These are phyloP conservation scores for Ogataea philodendri DNA, from an alignment of 805 yeast genomes.

Conservation along the genomic window DNA sequence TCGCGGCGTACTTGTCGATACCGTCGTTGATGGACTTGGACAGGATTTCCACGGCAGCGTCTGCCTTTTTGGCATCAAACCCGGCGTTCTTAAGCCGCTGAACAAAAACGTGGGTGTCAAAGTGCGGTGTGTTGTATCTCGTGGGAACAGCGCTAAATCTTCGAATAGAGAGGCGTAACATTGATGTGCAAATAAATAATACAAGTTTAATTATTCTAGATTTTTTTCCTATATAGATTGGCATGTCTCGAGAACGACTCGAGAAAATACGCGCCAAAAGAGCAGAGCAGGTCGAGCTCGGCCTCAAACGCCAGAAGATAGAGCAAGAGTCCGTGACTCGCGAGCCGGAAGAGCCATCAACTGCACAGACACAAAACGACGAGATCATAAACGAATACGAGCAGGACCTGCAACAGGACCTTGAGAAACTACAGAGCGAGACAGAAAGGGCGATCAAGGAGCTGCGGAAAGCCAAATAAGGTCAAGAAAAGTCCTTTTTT, in stretches of 20 bases:
- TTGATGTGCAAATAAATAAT: slow-evolving; percentile 1
- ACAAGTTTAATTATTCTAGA: slow-evolving; percentile 1
- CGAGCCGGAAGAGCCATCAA: not conserved
- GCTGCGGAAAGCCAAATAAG: slow-evolving; percentile 3
- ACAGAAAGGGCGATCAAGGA: slow-evolving; percentile 43
- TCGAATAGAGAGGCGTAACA: slow-evolving; percentile 2
- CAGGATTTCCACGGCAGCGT: slow-evolving; percentile 72
- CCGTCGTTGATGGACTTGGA: slow-evolving; percentile 78
- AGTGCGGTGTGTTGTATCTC: slow-evolving; percentile 35
- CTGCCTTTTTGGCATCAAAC: slow-evolving; percentile 73
- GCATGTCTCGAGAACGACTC: slow-evolving; percentile 9
- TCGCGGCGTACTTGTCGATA: slow-evolving; percentile 66
- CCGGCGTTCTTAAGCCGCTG: slow-evolving; percentile 62
- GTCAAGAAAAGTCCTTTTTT: too few species aligned
- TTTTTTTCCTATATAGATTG: not conserved
- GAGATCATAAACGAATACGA: slow-evolving; percentile 29
- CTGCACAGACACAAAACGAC: slow-evolving; percentile 6
- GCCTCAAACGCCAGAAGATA: slow-evolving; percentile 1
- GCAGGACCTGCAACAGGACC: slow-evolving; percentile 38
- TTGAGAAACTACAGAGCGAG: slow-evolving; percentile 37
- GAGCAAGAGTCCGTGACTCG: not conserved
- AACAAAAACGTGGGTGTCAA: slow-evolving; percentile 76
- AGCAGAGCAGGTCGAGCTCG: slow-evolving; percentile 1
- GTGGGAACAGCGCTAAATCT: slow-evolving; percentile 2
- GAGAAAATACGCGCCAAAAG: slow-evolving; percentile 4